Base-by-base conservation (phyloP, 2,329 filamentous ascomycete species). In the Claviceps pazoutovae region DNA sequence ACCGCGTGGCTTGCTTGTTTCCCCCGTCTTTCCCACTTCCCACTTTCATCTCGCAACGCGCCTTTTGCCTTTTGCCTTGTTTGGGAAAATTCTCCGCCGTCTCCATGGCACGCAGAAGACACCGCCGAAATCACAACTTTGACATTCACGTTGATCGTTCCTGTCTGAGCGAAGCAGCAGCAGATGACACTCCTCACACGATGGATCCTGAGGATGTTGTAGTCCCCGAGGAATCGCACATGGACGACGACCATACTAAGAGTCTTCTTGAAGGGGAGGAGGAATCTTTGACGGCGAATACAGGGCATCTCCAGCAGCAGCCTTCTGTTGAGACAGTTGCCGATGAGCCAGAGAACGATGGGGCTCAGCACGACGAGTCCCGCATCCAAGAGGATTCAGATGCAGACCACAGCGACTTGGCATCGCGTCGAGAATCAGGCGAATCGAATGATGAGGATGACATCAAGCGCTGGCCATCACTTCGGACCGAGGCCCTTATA, bases 401-500 rank as follows among this genome's bases (percentile, higher is more conserved):
- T 23, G 39, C 38, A 34, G 50, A 52, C 2, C n/a, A 13, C 1
- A n/a, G 16, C 14, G 45, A 45, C 11, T 9, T n/a, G 23, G 16
- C 21, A 11, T 47, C 51, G n/a, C 53, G 54, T n/a, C 41, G 54
- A 41, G 38, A 52, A 7, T 64, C 62, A 21, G 57, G 56, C 38
- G 47, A 61, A 5, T 37, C n/a, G n/a, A 42, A 26, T 11, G 55
- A 55, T 17, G 61, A 57, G 2, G 53, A 54, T 36, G 48, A 44
- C 45, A 60, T 59, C n/a, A 55, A 62, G 17, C 62, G 70, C 26
- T 68, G 69, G n/a, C 62, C 66, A 1, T 74, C 72, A 1, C 59
- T 64, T 9, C 65, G 70, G 5, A 75, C 76, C 2, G 73, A 79
- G 57, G 74, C 72, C 6, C 64, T 76, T 38, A 78, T 79, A 54